These are phyloP conservation scores for Macrotyloma uniflorum DNA, from an alignment of 306 rosid species.

Conservation along the genomic window DNA sequence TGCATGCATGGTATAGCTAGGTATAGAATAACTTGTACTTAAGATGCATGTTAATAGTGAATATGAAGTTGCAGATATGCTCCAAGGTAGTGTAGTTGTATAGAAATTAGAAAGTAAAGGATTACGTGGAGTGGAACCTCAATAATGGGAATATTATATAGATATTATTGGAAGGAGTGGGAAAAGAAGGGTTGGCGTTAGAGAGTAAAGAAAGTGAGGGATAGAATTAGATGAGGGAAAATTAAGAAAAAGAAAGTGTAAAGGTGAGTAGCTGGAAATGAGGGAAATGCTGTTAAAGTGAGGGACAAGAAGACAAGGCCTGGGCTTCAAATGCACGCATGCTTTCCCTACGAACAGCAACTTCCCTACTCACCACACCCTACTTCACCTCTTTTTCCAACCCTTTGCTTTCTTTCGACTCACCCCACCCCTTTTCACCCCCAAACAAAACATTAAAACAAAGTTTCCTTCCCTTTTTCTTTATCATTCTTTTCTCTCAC, in stretches of 20 bases:
- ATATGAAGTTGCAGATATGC: slow-evolving; percentile 8
- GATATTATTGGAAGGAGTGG: neutral
- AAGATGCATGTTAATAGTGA: neutral
- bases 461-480: slow-evolving; percentile 20
- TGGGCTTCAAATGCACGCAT: slow-evolving; percentile 69
- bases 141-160: slow-evolving; percentile 7
- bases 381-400: slow-evolving; percentile 10
- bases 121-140: slow-evolving; percentile 20
- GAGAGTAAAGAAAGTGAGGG: neutral
- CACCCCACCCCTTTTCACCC: slow-evolving; percentile 19
- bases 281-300: slow-evolving; percentile 65
- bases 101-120: neutral
- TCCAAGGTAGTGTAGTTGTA: neutral
- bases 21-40: neutral
- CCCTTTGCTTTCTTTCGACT: slow-evolving; percentile 22
- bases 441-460: slow-evolving; percentile 34
- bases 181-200: neutral
- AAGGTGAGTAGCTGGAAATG: slow-evolving; percentile 47
- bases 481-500: slow-evolving; percentile 28
- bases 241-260: slow-evolving; percentile 5
- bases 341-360: slow-evolving; percentile 49
- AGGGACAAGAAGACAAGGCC: slow-evolving; percentile 61
- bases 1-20: neutral
- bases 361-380: slow-evolving; percentile 32
- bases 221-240: neutral